Conservation (phyloP, 2,329 filamentous ascomycete genomes). For the Zalaria sp. region DNA sequence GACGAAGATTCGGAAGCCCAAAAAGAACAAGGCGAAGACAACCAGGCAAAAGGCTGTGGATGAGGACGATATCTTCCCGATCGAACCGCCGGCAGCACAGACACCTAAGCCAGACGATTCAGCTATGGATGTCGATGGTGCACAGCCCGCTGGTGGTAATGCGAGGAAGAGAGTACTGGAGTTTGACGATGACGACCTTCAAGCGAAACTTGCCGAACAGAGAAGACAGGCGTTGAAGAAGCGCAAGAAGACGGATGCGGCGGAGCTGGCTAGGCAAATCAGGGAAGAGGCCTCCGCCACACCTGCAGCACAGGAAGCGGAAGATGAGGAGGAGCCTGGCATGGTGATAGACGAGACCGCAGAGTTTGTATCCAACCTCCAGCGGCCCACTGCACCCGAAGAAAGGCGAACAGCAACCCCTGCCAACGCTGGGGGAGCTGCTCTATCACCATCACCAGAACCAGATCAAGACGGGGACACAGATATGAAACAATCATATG, state of each 20-base stretch:
- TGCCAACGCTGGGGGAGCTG: constrained; percentile 10
- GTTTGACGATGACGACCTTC: constrained; percentile 84
- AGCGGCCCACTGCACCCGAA: constrained; percentile 41
- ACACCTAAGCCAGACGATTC: constrained; percentile 23
- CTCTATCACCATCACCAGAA: constrained; percentile 27
- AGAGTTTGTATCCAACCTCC: constrained; percentile 80
- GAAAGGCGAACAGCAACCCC: constrained; percentile 18
- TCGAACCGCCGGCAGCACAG: constrained; percentile 17
- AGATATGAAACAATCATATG: constrained; percentile 18
- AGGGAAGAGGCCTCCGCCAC: constrained; percentile 44
- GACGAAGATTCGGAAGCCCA: constrained; percentile 87
- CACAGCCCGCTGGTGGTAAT: constrained; percentile 13
- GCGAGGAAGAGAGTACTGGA: constrained; percentile 26
- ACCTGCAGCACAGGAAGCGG: constrained; percentile 43
- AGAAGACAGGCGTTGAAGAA: constrained; percentile 77
- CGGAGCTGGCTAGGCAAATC: constrained; percentile 74
- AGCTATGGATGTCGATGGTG: constrained; percentile 62
- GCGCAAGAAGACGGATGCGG: constrained; percentile 71
- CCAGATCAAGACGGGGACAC: constrained; percentile 35
- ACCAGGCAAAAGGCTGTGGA: constrained; percentile 56
- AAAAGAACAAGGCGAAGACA: constrained; percentile 65
- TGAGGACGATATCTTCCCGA: constrained; percentile 39
- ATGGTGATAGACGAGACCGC: constrained; percentile 92
- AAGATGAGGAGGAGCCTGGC: constrained; percentile 44
- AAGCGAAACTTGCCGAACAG: constrained; percentile 72